Evolutionary conservation across 805 yeast genomes (phyloP).

Genomic region (Metschnikowia hibisci): DNA sequence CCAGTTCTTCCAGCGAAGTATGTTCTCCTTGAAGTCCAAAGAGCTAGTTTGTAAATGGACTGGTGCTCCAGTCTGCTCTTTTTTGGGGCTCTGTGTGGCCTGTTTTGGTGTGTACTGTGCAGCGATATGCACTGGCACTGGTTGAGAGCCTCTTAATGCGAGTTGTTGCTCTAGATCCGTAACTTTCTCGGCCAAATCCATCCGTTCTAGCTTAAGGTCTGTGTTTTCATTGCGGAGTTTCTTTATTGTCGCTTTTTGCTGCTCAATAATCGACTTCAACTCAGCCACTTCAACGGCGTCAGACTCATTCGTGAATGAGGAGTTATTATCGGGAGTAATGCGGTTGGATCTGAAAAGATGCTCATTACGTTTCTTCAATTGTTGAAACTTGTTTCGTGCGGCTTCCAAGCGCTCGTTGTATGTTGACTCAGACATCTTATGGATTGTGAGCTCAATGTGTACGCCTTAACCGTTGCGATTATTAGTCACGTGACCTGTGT

Average conservation of each 20-base stretch:
- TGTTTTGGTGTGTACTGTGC: conserved; percentile 28
- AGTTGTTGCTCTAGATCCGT: conserved; percentile 26
- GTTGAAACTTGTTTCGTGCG: conserved; percentile 71
- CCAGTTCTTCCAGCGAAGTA: conserved; percentile 79
- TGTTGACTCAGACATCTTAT: conserved; percentile 16
- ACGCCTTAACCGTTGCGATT: not conserved
- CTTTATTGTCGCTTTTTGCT: conserved; percentile 33
- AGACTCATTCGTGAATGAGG: not conserved
- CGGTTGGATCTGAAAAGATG: not conserved
- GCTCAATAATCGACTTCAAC: conserved; percentile 25
- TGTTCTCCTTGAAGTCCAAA: conserved; percentile 51
- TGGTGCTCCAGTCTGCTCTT: conserved; percentile 19
- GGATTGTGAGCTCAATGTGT: not conserved
- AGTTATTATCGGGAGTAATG: not conserved
- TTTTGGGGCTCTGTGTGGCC: conserved; percentile 28
- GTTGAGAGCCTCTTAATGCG: conserved; percentile 8
- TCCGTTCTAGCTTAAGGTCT: conserved; percentile 34
- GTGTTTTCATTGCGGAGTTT: conserved; percentile 40
- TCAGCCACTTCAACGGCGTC: conserved; percentile 6
- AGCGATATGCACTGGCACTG: conserved; percentile 5
- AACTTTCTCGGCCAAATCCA: conserved; percentile 37
- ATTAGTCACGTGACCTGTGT: too few relatives aligned
- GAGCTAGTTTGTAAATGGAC: conserved; percentile 22
- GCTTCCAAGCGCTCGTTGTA: conserved; percentile 66
- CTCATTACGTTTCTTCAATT: conserved; percentile 47